Evolutionary conservation across 1,139 yeast species (phyloP).

Genomic region (Wickerhamiella infanticola): DNA sequence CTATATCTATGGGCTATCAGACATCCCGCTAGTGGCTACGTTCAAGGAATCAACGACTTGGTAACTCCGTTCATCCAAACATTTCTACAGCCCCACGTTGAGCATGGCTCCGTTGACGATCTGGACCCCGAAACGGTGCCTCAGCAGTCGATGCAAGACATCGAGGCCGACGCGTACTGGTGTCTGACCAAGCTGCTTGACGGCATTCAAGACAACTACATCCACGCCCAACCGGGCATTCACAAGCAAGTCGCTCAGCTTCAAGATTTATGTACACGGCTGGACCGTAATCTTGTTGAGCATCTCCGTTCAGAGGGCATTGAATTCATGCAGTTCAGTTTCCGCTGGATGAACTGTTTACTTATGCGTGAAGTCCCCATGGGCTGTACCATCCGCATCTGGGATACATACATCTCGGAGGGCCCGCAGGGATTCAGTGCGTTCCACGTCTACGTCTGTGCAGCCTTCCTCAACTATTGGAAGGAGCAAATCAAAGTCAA

Average conservation of each 20-base stretch:
- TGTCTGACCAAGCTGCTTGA: constrained; percentile 80
- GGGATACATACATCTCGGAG: constrained; percentile 94
- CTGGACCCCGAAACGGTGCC: constrained; percentile 55
- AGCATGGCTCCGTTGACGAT: constrained; percentile 31
- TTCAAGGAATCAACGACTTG: constrained; percentile 95
- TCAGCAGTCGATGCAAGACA: constrained; percentile 35
- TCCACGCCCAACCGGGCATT: constrained; percentile 97
- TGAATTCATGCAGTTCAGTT: constrained; percentile 87
- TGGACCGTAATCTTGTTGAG: constrained; percentile 53
- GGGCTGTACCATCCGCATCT: constrained; percentile 72
- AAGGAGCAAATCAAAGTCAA: constrained; percentile 58
- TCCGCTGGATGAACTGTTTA: constrained; percentile 97
- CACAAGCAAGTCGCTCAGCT: constrained; percentile 76
- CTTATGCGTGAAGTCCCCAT: constrained; percentile 85
- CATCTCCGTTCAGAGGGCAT: constrained; percentile 72
- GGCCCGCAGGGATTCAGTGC: constrained; percentile 78
- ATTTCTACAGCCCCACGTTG: constrained; percentile 52
- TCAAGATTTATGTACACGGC: constrained; percentile 60
- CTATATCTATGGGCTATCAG: constrained; percentile 91
- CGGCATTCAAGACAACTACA: constrained; percentile 90
- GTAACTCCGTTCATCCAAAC: constrained; percentile 91
- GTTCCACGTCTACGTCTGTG: constrained; percentile 94
- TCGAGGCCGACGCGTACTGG: constrained; percentile 97
- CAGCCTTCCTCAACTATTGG: constrained; percentile 90
- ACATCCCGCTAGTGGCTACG: constrained; percentile 97